These are phyloP conservation scores for Candida michaelii DNA, from an alignment of 805 yeast genomes.

Conservation along the genomic window DNA sequence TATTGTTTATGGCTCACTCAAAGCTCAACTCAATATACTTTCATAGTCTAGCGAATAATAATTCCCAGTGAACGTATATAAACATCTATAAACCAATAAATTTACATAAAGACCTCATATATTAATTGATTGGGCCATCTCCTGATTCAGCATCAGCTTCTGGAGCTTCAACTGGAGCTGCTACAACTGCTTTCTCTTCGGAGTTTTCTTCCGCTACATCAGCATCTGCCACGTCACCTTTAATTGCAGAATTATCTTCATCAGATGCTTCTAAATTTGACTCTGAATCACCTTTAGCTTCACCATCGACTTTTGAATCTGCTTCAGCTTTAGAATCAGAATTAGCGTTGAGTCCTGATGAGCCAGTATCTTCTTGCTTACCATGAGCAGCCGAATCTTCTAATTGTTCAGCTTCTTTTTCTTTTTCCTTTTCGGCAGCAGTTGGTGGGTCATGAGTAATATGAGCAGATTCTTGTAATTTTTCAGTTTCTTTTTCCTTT, in stretches of 20 bases:
- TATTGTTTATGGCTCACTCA: too few relatives aligned
- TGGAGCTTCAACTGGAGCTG: not conserved
- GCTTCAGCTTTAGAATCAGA: too few relatives aligned
- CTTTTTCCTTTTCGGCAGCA: not conserved
- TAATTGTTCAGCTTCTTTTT: conserved; percentile 1
- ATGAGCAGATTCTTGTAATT: conserved; percentile 4
- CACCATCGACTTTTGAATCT: not conserved
- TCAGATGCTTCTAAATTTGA: conserved; percentile 7
- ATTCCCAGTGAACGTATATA: not conserved
- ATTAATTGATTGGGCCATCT: too few relatives aligned
- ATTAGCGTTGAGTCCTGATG: too few relatives aligned
- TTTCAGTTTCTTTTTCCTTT: conserved; percentile 11
- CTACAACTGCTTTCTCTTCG: not conserved
- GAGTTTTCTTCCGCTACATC: too few relatives aligned
- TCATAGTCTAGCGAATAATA: too few relatives aligned
- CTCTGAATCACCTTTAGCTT: not conserved
- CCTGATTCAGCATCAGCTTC: not conserved
- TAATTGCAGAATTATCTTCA: conserved; percentile 2
- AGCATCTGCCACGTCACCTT: not conserved
- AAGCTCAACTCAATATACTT: too few relatives aligned
- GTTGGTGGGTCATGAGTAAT: not conserved
- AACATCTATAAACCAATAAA: too few relatives aligned
- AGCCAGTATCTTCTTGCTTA: not conserved
- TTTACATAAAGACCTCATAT: too few relatives aligned
- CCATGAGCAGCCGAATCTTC: conserved; percentile 4